Evolutionary conservation across 257 asterid species (phyloP).

Genomic region (Coffea canephora): DNA sequence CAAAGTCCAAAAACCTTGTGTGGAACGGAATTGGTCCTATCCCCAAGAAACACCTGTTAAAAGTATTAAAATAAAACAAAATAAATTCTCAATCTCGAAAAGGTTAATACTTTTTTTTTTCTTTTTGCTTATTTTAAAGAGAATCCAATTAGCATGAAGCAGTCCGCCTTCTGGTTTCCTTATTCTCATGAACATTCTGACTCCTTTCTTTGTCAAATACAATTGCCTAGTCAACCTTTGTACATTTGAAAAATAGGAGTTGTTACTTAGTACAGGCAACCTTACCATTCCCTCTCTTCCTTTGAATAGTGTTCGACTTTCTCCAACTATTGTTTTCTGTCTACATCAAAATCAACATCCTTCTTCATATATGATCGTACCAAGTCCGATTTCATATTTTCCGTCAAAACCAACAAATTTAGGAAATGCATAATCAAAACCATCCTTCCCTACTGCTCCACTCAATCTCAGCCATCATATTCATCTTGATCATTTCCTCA

Average conservation of each 20-base stretch:
- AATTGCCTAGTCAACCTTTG: background rate
- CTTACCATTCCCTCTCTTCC: background rate
- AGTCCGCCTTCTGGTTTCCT: background rate
- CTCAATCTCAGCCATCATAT: slow-evolving; percentile 7
- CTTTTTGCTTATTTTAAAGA: too few relatives aligned
- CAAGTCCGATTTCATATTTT: background rate
- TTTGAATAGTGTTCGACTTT: background rate
- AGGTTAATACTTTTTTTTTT: background rate
- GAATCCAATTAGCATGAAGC: background rate
- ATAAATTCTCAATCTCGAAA: background rate
- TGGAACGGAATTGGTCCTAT: background rate
- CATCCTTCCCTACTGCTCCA: slow-evolving; percentile 6
- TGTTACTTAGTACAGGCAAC: background rate
- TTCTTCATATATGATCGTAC: background rate
- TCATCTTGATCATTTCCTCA: slow-evolving; percentile 13
- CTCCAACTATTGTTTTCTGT: too few relatives aligned
- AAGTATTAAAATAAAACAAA: background rate
- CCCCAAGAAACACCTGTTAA: background rate
- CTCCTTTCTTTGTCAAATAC: background rate
- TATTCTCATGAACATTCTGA: background rate
- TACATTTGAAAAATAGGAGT: background rate
- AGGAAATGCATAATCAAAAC: slow-evolving; percentile 15
- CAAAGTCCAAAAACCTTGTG: background rate
- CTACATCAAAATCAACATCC: background rate
- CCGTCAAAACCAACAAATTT: background rate